These are phyloP conservation scores for Hanseniaspora clermontiae DNA, from an alignment of 805 yeast genomes.

Conservation along the genomic window DNA sequence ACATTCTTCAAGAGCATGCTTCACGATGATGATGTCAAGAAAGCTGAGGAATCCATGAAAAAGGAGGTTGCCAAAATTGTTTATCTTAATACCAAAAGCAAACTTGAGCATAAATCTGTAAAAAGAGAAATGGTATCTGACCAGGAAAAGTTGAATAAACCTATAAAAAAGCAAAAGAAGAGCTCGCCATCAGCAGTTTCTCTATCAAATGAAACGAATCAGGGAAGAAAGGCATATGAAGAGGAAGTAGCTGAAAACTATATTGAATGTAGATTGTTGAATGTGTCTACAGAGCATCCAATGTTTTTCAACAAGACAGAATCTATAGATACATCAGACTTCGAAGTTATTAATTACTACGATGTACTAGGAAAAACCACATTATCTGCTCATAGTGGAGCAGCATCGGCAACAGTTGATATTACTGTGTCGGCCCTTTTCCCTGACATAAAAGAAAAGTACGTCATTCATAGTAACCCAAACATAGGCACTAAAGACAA, in stretches of 20 bases:
- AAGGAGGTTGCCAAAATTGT: neutral
- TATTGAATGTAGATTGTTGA: neutral
- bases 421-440: neutral
- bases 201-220: no score
- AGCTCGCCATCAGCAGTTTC: neutral
- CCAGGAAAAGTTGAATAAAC: neutral
- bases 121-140: neutral
- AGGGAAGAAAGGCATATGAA: neutral
- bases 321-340: neutral
- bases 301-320: neutral
- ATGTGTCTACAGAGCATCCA: neutral
- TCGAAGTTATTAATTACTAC: neutral
- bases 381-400: neutral
- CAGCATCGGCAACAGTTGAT: neutral
- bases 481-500: neutral
- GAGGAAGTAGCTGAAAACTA: neutral
- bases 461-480: neutral
- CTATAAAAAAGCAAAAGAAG: neutral
- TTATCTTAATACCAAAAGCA: neutral
- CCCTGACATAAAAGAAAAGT: conserved; percentile 2
- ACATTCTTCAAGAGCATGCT: neutral
- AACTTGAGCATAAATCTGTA: neutral
- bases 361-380: neutral
- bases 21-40: neutral
- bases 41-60: neutral